These are phyloP conservation scores for Fraxinus sp. DNA, from an alignment of 305 asterid genomes.

Conservation along the genomic window DNA sequence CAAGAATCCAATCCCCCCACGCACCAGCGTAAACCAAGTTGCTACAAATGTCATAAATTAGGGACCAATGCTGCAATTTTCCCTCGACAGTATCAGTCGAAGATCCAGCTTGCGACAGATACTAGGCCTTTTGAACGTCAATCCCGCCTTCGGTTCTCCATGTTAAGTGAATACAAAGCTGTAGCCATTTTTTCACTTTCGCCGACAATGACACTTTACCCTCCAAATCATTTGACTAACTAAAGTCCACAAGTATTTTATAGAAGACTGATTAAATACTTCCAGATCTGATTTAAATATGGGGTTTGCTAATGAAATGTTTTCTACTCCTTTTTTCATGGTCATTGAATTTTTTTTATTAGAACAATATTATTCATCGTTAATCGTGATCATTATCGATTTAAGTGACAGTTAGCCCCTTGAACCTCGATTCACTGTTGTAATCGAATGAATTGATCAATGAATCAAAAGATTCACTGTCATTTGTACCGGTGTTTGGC, in stretches of 20 bases:
- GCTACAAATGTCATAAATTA: not conserved
- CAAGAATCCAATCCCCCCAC: too few species aligned
- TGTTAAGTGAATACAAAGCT: constrained; percentile 25
- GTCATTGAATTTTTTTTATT: not conserved
- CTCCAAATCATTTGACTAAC: not conserved
- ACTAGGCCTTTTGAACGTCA: constrained; percentile 40
- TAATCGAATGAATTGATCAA: too few species aligned
- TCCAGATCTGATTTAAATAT: not conserved
- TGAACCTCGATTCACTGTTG: too few species aligned
- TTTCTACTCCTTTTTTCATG: not conserved
- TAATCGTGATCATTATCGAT: too few species aligned
- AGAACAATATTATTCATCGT: too few species aligned
- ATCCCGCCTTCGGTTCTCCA: constrained; percentile 46
- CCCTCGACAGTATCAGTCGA: not conserved
- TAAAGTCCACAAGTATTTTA: not conserved
- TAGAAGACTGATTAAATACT: not conserved
- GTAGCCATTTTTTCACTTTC: constrained; percentile 27
- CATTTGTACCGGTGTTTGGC: too few species aligned
- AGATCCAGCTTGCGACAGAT: not conserved
- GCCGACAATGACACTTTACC: constrained; percentile 26
- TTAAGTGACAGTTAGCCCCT: too few species aligned
- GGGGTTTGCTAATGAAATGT: not conserved
- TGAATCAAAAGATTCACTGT: too few species aligned
- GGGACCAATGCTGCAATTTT: not conserved
- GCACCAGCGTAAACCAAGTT: not conserved